Evolutionary conservation across 139 green algal genomes (phyloP), one percentile per base, ranked within the genome.

Genomic region (Eudorina sp.): DNA sequence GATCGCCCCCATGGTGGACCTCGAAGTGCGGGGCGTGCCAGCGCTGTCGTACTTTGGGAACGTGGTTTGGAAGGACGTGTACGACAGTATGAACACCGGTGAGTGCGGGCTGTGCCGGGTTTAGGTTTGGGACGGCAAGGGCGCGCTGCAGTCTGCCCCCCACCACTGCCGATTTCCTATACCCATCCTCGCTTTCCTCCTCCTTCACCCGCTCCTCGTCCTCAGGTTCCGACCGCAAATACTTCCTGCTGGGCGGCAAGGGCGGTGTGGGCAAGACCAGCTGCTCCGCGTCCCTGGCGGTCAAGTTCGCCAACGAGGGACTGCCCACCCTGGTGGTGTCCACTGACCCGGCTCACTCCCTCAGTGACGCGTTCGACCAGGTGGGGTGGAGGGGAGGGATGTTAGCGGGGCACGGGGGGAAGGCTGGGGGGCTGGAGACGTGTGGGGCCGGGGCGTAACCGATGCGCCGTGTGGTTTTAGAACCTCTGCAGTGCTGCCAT

Each of bases 231-330:
- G 88, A 91, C 69, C 85, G 86, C 48, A 89, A 85, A 60, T 98
- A 94, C 90, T 96, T 96, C 90, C 95, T 99, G 92, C 89, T 99
- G 62, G 96, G 98, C 16, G 98, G 98, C 75, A 99, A 99, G 94
- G 98, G 98, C 53, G 98, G 98, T 58, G 98, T 99, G 70, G 98
- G 98, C 87, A 99, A 99, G 95, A 99, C 98, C 72, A 98, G 93
- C 90, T 94, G 95, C 80, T 91, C 95, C 7, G 89, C 96, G 53
- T 92, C 92, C 27, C 91, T 99, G 51, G 97, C 92, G 5, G 93
- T 99, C 34, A 43, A 69, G 34, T 95, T 98, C 70, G 96, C 95
- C 0, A 82, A 80, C 14, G 81, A 91, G 23, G 97, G 96, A 0
- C 90, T 96, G 75, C 89, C 93, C 36, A 99, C 97, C 7, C 95